Conservation (phyloP, 2,329 filamentous ascomycete genomes). For the Colletotrichum echinochloae region DNA sequence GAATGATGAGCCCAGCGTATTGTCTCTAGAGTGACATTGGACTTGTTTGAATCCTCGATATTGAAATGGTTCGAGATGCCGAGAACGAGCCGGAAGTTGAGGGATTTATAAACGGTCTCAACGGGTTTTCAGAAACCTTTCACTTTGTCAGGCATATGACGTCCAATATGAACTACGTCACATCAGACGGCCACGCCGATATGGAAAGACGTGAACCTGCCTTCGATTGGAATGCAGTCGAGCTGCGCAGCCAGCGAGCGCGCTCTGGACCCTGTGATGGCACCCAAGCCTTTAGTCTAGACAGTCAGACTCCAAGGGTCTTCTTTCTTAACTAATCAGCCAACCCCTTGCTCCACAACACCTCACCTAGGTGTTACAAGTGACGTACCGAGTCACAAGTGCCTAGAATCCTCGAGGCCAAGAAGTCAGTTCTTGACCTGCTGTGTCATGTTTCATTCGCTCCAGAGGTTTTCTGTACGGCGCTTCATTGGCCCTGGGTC, state of each 20-base stretch:
- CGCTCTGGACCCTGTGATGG: slow-evolving; percentile 33
- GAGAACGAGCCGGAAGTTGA: background rate
- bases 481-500: background rate
- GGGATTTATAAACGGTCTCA: background rate
- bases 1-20: background rate
- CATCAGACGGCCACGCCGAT: slow-evolving; percentile 22
- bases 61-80: background rate
- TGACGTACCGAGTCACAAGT: slow-evolving; percentile 9
- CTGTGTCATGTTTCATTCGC: slow-evolving; percentile 24
- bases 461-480: slow-evolving; percentile 2
- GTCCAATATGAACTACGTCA: slow-evolving; percentile 26
- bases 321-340: slow-evolving; percentile 29
- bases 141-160: slow-evolving; percentile 19
- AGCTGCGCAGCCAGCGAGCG: slow-evolving; percentile 1
- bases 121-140: slow-evolving; percentile 18
- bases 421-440: background rate
- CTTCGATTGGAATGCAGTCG: slow-evolving; percentile 31
- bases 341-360: slow-evolving; percentile 28
- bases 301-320: slow-evolving; percentile 20
- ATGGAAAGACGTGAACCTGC: slow-evolving; percentile 25
- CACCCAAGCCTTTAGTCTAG: background rate
- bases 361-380: slow-evolving; percentile 5
- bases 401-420: slow-evolving; percentile 8
- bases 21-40: background rate
- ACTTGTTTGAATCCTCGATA: background rate